Percentiles rank a stretch among this genome's conserved stretches.
Evolutionary conservation across 331 rosid genomes (phyloP).

Genomic region (Acacia pycnantha): DNA sequence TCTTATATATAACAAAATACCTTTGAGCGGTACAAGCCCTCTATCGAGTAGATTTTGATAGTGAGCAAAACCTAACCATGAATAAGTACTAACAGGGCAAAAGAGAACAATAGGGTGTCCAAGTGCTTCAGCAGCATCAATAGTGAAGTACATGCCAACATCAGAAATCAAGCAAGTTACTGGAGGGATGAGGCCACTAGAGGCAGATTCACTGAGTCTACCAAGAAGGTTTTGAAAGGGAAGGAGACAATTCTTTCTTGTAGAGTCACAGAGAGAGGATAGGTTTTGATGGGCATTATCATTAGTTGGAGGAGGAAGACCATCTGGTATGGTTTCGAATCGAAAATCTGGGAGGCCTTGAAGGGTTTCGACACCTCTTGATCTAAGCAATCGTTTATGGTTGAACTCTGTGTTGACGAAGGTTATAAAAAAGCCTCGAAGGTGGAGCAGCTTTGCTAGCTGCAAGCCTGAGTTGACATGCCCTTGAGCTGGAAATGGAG

Average conservation of each 20-base stretch:
- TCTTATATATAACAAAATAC: background rate
- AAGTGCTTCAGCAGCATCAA: slow-evolving; percentile 34
- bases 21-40: slow-evolving; percentile 41
- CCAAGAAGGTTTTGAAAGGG: slow-evolving; percentile 27
- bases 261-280: slow-evolving; percentile 22
- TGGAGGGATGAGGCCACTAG: slow-evolving; percentile 26
- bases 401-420: slow-evolving; percentile 43
- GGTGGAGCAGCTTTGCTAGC: slow-evolving; percentile 41
- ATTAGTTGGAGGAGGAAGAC: slow-evolving; percentile 31
- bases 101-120: slow-evolving; percentile 27
- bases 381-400: slow-evolving; percentile 37
- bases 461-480: slow-evolving; percentile 33
- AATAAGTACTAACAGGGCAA: slow-evolving; percentile 13
- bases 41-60: background rate
- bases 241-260: slow-evolving; percentile 15
- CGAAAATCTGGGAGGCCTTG: slow-evolving; percentile 27
- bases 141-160: slow-evolving; percentile 24
- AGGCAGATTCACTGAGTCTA: slow-evolving; percentile 26
- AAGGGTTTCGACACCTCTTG: slow-evolving; percentile 25
- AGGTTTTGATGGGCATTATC: slow-evolving; percentile 22
- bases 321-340: slow-evolving; percentile 47
- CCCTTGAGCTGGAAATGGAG: slow-evolving; percentile 41
- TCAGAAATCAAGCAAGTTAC: slow-evolving; percentile 42
- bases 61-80: background rate
- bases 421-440: slow-evolving; percentile 41